Conservation (phyloP, 2,329 filamentous ascomycete genomes). For the Aspergillus pseudoterreus region DNA sequence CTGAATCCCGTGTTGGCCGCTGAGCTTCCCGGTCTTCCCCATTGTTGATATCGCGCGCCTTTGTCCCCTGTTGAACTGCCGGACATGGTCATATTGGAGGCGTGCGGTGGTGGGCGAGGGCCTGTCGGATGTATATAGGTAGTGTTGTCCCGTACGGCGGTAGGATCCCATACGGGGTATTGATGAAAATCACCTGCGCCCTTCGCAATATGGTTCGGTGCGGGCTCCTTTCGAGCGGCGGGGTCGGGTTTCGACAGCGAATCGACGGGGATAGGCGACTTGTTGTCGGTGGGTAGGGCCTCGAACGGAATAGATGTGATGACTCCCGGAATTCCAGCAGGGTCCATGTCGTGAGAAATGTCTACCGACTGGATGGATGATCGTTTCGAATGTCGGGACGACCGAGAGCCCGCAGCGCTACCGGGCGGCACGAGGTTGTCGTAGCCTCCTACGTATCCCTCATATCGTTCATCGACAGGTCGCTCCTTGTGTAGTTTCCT, state of each 20-base stretch:
- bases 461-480: slow-evolving; percentile 60
- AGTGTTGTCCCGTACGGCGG: slow-evolving; percentile 46
- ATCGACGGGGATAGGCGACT: slow-evolving; percentile 69
- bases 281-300: slow-evolving; percentile 59
- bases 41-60: slow-evolving; percentile 73
- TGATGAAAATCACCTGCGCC: slow-evolving; percentile 76
- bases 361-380: slow-evolving; percentile 71
- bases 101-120: slow-evolving; percentile 57
- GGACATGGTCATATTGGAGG: slow-evolving; percentile 59
- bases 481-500: slow-evolving; percentile 73
- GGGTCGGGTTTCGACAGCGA: slow-evolving; percentile 66
- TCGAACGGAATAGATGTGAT: slow-evolving; percentile 90
- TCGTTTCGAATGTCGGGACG: slow-evolving; percentile 69
- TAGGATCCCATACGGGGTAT: slow-evolving; percentile 70
- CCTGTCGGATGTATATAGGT: slow-evolving; percentile 57
- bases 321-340: slow-evolving; percentile 66
- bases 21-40: slow-evolving; percentile 61
- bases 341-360: slow-evolving; percentile 58
- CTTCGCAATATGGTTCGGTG: slow-evolving; percentile 81
- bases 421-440: slow-evolving; percentile 59
- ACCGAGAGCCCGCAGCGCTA: slow-evolving; percentile 62
- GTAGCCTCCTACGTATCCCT: slow-evolving; percentile 57
- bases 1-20: slow-evolving; percentile 51
- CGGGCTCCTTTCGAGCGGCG: slow-evolving; percentile 62
- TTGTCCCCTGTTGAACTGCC: slow-evolving; percentile 68